phyloP scores from a whole-genome alignment of 768 basidiomycete genomes.

The Suillus bovinus region DNA sequence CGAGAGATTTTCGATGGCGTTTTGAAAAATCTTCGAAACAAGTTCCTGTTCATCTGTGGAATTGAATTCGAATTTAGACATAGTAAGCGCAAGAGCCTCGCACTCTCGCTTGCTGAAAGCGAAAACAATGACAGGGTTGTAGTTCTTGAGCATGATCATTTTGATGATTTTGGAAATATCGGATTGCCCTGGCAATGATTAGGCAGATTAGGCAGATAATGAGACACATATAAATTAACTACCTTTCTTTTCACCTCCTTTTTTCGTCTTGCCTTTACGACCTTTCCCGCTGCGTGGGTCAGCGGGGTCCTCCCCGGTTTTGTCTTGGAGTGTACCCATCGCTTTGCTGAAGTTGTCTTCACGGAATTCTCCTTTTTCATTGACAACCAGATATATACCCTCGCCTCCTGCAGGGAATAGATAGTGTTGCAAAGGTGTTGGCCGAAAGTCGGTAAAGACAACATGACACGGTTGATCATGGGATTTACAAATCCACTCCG shows the following conservation, averaged over 20 bases:
- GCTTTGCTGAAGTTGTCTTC: slow-evolving; percentile 98
- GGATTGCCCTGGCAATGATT: slow-evolving; percentile 60
- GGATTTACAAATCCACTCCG: slow-evolving; percentile 97
- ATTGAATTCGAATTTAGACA: slow-evolving; percentile 97
- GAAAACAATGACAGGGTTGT: slow-evolving; percentile 98
- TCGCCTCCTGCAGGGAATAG: slow-evolving; percentile 96
- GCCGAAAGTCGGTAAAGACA: slow-evolving; percentile 98
- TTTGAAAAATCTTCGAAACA: slow-evolving; percentile 87
- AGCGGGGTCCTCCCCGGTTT: slow-evolving; percentile 87
- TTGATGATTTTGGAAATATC: slow-evolving; percentile 98
- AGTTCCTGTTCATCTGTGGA: slow-evolving; percentile 88
- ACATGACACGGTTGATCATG: slow-evolving; percentile 99
- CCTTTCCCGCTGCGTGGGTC: slow-evolving; percentile 84
- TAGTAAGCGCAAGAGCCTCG: slow-evolving; percentile 84
- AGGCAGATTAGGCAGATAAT: slow-evolving; percentile 6
- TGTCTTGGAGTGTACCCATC: slow-evolving; percentile 90
- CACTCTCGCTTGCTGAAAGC: slow-evolving; percentile 99
- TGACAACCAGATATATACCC: slow-evolving; percentile 97
- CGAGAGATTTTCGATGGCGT: slow-evolving; percentile 88
- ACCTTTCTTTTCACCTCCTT: slow-evolving; percentile 95
- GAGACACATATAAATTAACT: background rate
- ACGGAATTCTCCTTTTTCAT: slow-evolving; percentile 95
- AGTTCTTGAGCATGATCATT: slow-evolving; percentile 98
- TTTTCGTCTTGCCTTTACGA: slow-evolving; percentile 88
- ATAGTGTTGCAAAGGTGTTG: slow-evolving; percentile 97